Evolutionary conservation across 2,329 filamentous ascomycete species (phyloP).

Genomic region (Fusarium sp.): DNA sequence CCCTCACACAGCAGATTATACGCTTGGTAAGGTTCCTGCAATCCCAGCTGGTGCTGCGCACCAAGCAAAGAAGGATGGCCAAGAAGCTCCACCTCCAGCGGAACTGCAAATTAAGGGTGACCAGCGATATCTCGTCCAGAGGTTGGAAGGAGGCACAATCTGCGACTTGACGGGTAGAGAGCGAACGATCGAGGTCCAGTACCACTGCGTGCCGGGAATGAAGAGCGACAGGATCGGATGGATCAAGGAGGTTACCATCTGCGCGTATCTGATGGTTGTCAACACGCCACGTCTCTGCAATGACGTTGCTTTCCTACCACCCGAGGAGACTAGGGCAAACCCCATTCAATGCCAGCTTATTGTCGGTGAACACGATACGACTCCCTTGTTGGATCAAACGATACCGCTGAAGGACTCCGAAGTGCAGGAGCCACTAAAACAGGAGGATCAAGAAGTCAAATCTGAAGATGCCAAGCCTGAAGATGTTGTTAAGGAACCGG

Average conservation of each 20-base stretch:
- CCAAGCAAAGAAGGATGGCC: constrained; percentile 40
- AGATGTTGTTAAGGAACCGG: constrained; percentile 53
- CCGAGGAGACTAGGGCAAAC: constrained; percentile 81
- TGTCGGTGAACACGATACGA: constrained; percentile 62
- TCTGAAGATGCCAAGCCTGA: neutral
- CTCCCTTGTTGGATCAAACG: constrained; percentile 51
- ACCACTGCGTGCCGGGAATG: constrained; percentile 81
- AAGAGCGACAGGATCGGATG: constrained; percentile 83
- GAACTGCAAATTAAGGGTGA: constrained; percentile 86
- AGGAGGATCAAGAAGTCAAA: constrained; percentile 18
- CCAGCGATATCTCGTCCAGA: constrained; percentile 87
- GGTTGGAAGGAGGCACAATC: constrained; percentile 80
- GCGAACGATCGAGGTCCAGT: constrained; percentile 86
- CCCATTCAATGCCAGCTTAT: constrained; percentile 82
- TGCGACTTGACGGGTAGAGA: constrained; percentile 88
- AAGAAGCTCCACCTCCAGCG: constrained; percentile 59
- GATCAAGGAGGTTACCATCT: constrained; percentile 94
- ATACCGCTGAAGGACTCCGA: constrained; percentile 49
- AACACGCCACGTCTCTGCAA: constrained; percentile 90
- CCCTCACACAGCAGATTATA: constrained; percentile 78
- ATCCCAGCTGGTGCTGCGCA: constrained; percentile 51
- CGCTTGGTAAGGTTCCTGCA: constrained; percentile 72
- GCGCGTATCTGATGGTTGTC: constrained; percentile 92
- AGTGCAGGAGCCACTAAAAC: constrained; percentile 23
- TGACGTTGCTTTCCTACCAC: constrained; percentile 87